Evolutionary conservation across 2,329 filamentous ascomycete genomes (phyloP), one percentile per base, ranked within the genome.

Genomic region (Colletotrichum sidae): DNA sequence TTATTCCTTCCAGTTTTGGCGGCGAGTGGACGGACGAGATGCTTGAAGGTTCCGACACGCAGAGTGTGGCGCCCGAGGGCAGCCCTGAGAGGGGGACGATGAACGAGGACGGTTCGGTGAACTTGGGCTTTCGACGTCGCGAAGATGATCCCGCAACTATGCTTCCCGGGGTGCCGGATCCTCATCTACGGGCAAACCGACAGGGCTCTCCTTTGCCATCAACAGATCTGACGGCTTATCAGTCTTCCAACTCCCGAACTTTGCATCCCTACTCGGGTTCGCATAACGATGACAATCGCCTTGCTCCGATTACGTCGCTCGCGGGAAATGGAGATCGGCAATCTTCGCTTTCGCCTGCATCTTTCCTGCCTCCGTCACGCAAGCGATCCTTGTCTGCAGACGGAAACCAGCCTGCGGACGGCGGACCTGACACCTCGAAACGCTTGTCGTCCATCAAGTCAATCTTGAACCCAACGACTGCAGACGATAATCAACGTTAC

Each of bases 371-470:
- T 0, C 83, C 86, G 2, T 83, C 83, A 4, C 84, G 89, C 33
- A 92, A 93, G 77, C 84, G 90, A 6, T 91, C 89, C 0, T 90
- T 92, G 69, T 91, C 90, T 0, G 81, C 84, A 0, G 86, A 88
- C 42, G 72, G 74, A n/a, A 72, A 75, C 17, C 71, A 63, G n/a
- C 62, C 69, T 8, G 71, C 74, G 38, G 79, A 82, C 42, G 70
- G 72, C n/a, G 78, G 79, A 2, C 77, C 81, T 33, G 83, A 87
- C 34, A 78, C 78, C 42, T 78, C 86, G 46, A 85, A 91, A 73
- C 87, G 91, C 12, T 78, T 93, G 4, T 92, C 89, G 15, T 92
- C 90, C 3, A 94, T 94, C 67, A 92, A 90, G 69, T 92, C 91
- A 6, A 90, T 94, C 49, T 79, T 94, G 11, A 94, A 93, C 68